Base-by-base conservation (phyloP, 225 moss, liverwort and hornwort genomes). In the Lunularia cruciata region DNA sequence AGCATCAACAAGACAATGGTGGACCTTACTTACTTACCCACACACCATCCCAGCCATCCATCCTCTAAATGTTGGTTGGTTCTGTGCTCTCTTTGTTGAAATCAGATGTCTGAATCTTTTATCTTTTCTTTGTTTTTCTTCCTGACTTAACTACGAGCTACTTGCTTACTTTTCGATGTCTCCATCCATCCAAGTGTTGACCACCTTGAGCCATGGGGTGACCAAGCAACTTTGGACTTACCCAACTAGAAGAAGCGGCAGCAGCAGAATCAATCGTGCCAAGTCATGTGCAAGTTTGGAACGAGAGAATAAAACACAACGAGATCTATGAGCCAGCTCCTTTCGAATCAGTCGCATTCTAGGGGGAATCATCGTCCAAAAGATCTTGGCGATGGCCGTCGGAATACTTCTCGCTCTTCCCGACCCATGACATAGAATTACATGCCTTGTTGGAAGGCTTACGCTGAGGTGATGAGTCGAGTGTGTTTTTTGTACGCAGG, bases 261-360 rank as follows among this genome's bases (percentile, higher is more conserved):
- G 30, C 4, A 58, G 37, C 20, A 23, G 43, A 11, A 43, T 11
- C 43, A 10, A 36, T 23, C 60, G 5, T 60, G 37, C 22, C 0
- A 23, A 38, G 37, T 60, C 37, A 37, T 60, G 38, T 28, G 12
- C 16, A 30, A n/a, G 13, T 23, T 28, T 28, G 8, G 26, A 2
- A 3, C 23, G 14, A 28, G 15, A 22, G 39, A 60, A 22, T 6
- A 19, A 34, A 43, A 16, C 11, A 11, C 43, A 43, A 19, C n/a
- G 22, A 60, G 38, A 60, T 37, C 37, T 60, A 20, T 39, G 60
- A n/a, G n/a, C n/a, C n/a, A n/a, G n/a, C n/a, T n/a, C n/a, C n/a
- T n/a, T n/a, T n/a, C n/a, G n/a, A n/a, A n/a, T n/a, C n/a, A n/a
- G n/a, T n/a, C n/a, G n/a, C n/a, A n/a, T n/a, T n/a, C n/a, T n/a